Conservation (phyloP, 148 eudicot species). For the Rheum nobile region DNA sequence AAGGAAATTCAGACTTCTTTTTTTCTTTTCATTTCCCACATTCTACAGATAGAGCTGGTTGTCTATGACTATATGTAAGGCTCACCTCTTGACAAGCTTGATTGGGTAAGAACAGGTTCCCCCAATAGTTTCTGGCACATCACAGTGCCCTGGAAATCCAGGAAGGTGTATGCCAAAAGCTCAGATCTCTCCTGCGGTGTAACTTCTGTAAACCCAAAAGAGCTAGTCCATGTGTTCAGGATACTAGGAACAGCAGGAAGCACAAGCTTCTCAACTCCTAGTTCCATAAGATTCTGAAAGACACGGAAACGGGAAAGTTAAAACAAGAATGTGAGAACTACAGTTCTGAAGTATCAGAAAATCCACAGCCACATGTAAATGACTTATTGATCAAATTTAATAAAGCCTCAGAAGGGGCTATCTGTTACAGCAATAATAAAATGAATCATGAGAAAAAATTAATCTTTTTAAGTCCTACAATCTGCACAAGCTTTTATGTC, state of each 20-base stretch:
- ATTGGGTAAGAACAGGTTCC: conserved; percentile 16
- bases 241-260: conserved; percentile 71
- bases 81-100: conserved; percentile 20
- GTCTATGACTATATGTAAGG: neutral
- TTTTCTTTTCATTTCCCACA: neutral
- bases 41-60: neutral
- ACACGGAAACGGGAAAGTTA: neutral
- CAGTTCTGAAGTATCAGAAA: neutral
- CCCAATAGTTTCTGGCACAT: conserved; percentile 74
- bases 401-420: neutral
- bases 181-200: conserved; percentile 36
- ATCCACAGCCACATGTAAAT: too few species aligned
- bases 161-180: conserved; percentile 51
- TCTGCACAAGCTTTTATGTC: neutral
- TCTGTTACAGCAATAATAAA: neutral
- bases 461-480: neutral
- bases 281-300: conserved; percentile 46
- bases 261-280: conserved; percentile 80
- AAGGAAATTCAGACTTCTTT: neutral
- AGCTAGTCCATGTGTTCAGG: conserved; percentile 62
- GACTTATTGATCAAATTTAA: too few species aligned
- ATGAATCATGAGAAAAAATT: neutral
- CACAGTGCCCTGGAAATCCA: conserved; percentile 73
- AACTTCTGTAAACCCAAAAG: conserved; percentile 68
- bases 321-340: neutral